Percentiles rank a stretch among this genome's conserved stretches.
phyloP scores from a whole-genome alignment of 2,329 filamentous ascomycete genomes.

The Apiospora pterosperma region DNA sequence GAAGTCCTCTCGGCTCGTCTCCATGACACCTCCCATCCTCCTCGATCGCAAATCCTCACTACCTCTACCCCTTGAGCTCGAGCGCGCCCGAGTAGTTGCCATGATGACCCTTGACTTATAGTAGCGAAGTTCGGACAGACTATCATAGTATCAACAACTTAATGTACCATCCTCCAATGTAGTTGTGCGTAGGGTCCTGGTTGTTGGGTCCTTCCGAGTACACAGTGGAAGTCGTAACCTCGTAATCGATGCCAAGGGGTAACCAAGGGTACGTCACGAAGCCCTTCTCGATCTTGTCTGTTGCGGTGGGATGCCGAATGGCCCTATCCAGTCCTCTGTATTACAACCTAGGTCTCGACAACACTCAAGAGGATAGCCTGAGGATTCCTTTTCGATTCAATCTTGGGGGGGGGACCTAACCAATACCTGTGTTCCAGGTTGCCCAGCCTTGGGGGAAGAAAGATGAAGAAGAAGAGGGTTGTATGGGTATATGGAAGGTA shows the following conservation, averaged over 20 bases:
- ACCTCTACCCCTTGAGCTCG: constrained; percentile 20
- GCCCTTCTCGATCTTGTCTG: background rate
- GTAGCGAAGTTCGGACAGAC: constrained; percentile 13
- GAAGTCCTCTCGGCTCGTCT: constrained; percentile 22
- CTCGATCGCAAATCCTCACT: constrained; percentile 22
- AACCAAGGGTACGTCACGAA: background rate
- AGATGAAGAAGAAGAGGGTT: background rate
- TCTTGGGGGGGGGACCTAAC: background rate
- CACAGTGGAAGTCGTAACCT: background rate
- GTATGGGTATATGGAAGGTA: background rate
- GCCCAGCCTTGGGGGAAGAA: background rate
- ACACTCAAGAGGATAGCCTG: background rate
- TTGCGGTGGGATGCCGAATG: background rate
- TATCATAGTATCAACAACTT: constrained; percentile 19
- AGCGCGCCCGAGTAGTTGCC: constrained; percentile 27
- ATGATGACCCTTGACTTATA: constrained; percentile 21
- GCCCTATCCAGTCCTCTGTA: background rate
- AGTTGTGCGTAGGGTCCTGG: background rate
- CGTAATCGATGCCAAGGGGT: background rate
- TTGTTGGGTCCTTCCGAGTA: background rate
- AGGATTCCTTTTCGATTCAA: background rate
- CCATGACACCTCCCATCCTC: constrained; percentile 24
- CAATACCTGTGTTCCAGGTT: background rate
- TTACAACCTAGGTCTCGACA: background rate
- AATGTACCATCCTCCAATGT: background rate